Conservation (phyloP, 148 eudicot genomes). For the Fagopyrum esculentum region DNA sequence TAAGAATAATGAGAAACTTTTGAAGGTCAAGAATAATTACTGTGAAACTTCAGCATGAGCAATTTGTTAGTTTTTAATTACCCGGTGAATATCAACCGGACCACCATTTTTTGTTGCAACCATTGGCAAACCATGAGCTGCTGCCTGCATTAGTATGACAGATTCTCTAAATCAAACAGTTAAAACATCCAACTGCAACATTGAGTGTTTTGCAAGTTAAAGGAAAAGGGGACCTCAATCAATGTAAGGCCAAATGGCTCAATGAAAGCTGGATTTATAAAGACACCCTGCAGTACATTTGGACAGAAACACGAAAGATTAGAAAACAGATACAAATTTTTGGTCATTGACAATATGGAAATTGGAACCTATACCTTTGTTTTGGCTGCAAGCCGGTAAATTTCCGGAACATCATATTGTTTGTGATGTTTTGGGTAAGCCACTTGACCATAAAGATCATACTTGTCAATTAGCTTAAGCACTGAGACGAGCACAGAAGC, state of each 20-base stretch:
- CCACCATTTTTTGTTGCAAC: slow-evolving; percentile 95
- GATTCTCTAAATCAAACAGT: neutral
- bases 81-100: slow-evolving; percentile 91
- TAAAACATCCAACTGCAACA: neutral
- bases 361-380: slow-evolving; percentile 51
- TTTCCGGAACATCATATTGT: slow-evolving; percentile 85
- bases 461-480: slow-evolving; percentile 77
- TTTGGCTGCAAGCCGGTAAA: slow-evolving; percentile 86
- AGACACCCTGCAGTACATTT: slow-evolving; percentile 60
- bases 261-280: slow-evolving; percentile 87
- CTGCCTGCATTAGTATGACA: slow-evolving; percentile 51
- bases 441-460: slow-evolving; percentile 98
- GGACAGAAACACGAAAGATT: neutral
- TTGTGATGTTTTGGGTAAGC: slow-evolving; percentile 97
- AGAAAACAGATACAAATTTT: neutral
- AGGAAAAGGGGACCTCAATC: slow-evolving; percentile 49
- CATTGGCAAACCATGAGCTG: slow-evolving; percentile 88
- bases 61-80: slow-evolving; percentile 17
- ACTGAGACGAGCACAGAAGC: slow-evolving; percentile 78
- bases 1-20: neutral
- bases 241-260: slow-evolving; percentile 96
- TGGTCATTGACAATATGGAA: neutral
- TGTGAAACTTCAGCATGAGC: neutral
- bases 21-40: neutral
- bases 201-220: neutral